phyloP scores from a whole-genome alignment of 257 asterid genomes.

The Ilex aquifolium region DNA sequence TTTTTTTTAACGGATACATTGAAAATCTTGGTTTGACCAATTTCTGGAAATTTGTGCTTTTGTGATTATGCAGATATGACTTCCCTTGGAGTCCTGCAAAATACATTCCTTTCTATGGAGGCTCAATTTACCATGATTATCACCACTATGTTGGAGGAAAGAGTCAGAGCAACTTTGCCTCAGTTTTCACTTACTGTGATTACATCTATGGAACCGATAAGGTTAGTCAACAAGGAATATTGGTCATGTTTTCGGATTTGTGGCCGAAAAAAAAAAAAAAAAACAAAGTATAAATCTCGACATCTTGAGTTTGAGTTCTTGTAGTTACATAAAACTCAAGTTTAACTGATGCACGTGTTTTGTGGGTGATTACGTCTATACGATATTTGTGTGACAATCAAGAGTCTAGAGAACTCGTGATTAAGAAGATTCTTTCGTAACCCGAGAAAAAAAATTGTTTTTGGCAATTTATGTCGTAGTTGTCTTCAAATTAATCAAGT shows the following conservation, averaged over 20 bases:
- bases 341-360: too few relatives aligned
- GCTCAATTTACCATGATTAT: conserved; percentile 70
- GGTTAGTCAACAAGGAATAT: conserved; percentile 23
- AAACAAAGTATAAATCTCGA: too few relatives aligned
- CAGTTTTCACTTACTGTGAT: conserved; percentile 78
- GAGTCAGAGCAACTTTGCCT: conserved; percentile 73
- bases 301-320: too few relatives aligned
- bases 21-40: background rate
- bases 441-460: background rate
- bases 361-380: too few relatives aligned
- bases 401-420: too few relatives aligned
- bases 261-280: too few relatives aligned
- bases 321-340: too few relatives aligned
- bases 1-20: too few relatives aligned
- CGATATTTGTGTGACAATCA: too few relatives aligned
- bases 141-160: conserved; percentile 70
- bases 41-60: background rate
- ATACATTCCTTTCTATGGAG: conserved; percentile 75
- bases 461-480: background rate
- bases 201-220: conserved; percentile 65
- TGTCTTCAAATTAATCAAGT: background rate
- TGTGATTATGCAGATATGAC: conserved; percentile 42
- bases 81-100: conserved; percentile 78
- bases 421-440: too few relatives aligned
- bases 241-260: too few relatives aligned